A percentile compares a stretch with the other conserved stretches of the same genome.
Conservation (phyloP, 2,329 filamentous ascomycete species). For the Cucurbitaria berberidis region DNA sequence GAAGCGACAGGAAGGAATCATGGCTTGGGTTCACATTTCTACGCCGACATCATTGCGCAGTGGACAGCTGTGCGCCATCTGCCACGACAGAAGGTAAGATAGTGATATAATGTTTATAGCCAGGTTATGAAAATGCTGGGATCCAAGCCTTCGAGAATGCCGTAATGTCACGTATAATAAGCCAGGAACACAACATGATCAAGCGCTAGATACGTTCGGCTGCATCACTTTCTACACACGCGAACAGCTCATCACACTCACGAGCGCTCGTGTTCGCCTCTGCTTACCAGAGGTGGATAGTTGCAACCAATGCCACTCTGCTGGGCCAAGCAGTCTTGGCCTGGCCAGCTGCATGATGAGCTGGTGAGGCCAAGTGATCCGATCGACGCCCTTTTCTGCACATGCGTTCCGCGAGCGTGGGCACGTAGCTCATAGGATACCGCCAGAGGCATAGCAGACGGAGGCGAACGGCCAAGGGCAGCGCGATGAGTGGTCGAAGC, state of each 20-base stretch:
- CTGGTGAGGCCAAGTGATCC: slow-evolving; percentile 33
- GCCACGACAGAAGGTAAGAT: background rate
- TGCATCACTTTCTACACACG: slow-evolving; percentile 1
- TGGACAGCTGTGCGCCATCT: background rate
- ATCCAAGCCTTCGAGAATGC: background rate
- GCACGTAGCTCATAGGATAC: slow-evolving; percentile 47
- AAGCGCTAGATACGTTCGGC: background rate
- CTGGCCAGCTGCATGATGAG: slow-evolving; percentile 44
- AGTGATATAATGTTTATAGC: background rate
- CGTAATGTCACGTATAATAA: slow-evolving; percentile 1
- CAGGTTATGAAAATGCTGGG: background rate
- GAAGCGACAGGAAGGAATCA: background rate
- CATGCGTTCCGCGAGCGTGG: slow-evolving; percentile 38
- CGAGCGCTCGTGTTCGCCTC: background rate
- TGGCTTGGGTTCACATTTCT: too few species aligned
- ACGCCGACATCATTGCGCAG: background rate
- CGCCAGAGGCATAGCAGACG: slow-evolving; percentile 19
- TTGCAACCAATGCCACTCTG: background rate
- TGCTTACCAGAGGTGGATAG: background rate
- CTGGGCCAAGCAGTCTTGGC: slow-evolving; percentile 8
- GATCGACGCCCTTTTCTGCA: slow-evolving; percentile 33
- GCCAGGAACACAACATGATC: slow-evolving; percentile 4
- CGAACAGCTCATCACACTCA: background rate
- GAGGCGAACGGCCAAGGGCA: slow-evolving; percentile 21
- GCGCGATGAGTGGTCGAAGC: slow-evolving; percentile 27